Evolutionary conservation across 805 yeast genomes (phyloP).

Genomic region (Metschnikowia bowlesiae): DNA sequence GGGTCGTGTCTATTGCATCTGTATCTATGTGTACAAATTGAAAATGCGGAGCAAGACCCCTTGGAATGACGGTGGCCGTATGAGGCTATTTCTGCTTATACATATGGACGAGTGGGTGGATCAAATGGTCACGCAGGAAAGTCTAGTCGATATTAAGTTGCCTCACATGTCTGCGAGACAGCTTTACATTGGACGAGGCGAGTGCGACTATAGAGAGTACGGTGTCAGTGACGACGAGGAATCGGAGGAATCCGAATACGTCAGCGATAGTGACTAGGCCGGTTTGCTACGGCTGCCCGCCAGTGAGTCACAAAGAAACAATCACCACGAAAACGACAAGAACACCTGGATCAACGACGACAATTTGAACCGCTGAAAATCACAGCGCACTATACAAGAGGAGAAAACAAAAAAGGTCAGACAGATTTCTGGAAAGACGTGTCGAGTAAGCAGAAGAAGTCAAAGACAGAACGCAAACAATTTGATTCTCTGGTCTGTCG

Average conservation of each 20-base stretch:
- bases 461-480: no score
- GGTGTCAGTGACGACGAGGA: slow-evolving; percentile 29
- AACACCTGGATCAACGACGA: no score
- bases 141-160: slow-evolving; percentile 69
- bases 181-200: slow-evolving; percentile 39
- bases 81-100: slow-evolving; percentile 31
- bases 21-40: slow-evolving; percentile 37
- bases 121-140: slow-evolving; percentile 46
- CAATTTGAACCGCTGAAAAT: no score
- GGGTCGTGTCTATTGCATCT: no score
- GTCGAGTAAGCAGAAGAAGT: no score
- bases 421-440: no score
- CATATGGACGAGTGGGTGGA: slow-evolving; percentile 78
- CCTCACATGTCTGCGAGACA: slow-evolving; percentile 53
- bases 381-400: no score
- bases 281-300: no score
- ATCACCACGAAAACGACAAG: no score
- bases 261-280: slow-evolving; percentile 38
- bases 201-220: slow-evolving; percentile 38
- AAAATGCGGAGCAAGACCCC: slow-evolving; percentile 37
- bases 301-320: no score
- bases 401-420: no score
- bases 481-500: no score
- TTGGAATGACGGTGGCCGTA: slow-evolving; percentile 18
- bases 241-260: slow-evolving; percentile 20